Evolutionary conservation across 1,284 basidiomycete species (phyloP).

Genomic region (Pseudozyma hubeiensis): DNA sequence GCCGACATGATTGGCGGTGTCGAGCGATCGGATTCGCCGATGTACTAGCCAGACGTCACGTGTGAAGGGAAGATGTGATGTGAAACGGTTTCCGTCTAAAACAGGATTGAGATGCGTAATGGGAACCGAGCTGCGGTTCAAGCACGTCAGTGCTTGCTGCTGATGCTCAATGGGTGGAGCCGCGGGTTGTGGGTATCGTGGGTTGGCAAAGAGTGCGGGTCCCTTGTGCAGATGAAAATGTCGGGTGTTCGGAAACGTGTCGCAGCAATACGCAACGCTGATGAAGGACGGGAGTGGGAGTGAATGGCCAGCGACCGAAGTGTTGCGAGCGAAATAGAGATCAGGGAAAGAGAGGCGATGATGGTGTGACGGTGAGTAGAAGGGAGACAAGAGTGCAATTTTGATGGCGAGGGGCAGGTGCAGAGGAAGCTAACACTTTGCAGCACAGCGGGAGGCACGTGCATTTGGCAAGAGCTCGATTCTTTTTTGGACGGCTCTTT

Average conservation of each 20-base stretch:
- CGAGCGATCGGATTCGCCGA: no score
- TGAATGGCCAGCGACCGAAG: no score
- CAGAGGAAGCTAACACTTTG: not conserved
- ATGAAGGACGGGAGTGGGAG: no score
- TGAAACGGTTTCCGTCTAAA: no score
- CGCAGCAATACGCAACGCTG: not conserved
- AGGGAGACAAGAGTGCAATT: not conserved
- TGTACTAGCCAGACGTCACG: no score
- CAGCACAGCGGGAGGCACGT: constrained; percentile 12
- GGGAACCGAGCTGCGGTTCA: no score
- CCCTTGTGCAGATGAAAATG: not conserved
- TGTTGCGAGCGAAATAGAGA: no score
- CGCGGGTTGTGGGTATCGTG: constrained; percentile 9
- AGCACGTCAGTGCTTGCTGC: no score
- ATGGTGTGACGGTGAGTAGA: constrained; percentile 1
- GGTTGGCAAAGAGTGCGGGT: not conserved
- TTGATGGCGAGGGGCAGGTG: not conserved
- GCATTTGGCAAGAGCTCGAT: not conserved
- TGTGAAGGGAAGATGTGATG: no score
- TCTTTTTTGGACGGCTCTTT: not conserved
- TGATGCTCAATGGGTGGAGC: not conserved
- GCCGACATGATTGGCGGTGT: constrained; percentile 21
- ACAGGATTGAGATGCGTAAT: no score
- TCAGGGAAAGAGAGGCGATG: not conserved
- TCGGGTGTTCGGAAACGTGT: not conserved